Percentiles rank a stretch among this genome's conserved stretches.
Conservation (phyloP, 192 early-diverging fungal species). For the Umbelopsis isabellina region DNA sequence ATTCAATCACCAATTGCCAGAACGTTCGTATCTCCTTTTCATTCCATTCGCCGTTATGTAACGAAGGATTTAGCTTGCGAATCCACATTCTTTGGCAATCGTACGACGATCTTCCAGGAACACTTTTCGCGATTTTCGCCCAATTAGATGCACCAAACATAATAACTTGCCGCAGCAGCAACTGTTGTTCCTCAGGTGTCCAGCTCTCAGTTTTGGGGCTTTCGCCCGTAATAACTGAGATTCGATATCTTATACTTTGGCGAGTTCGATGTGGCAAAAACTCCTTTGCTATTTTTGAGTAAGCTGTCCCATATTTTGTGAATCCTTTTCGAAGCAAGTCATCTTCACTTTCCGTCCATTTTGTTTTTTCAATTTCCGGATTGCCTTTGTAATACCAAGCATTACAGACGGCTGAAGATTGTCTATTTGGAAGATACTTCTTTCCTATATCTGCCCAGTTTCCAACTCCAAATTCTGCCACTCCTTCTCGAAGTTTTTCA, state of each 20-base stretch:
- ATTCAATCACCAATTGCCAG: conserved; percentile 20
- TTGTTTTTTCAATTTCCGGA: neutral
- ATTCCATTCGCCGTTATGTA: conserved; percentile 19
- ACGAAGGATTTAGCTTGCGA: conserved; percentile 17
- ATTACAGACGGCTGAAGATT: neutral
- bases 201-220: neutral
- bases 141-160: conserved; percentile 25
- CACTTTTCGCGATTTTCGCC: conserved; percentile 18
- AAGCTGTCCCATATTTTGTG: conserved; percentile 12
- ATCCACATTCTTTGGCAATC: conserved; percentile 13
- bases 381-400: conserved; percentile 18
- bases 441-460: conserved; percentile 15
- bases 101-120: conserved; percentile 13
- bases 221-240: neutral
- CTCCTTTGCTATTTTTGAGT: conserved; percentile 22
- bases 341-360: conserved; percentile 31
- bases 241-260: neutral
- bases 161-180: conserved; percentile 28
- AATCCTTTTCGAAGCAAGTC: conserved; percentile 5
- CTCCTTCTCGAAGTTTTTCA: conserved; percentile 14
- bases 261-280: conserved; percentile 17
- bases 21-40: conserved; percentile 19
- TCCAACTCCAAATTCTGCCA: conserved; percentile 20
- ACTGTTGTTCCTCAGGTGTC: conserved; percentile 25
- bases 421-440: conserved; percentile 28